Evolutionary conservation across 1,284 basidiomycete species (phyloP).

Genomic region (Thelephora terrestris): DNA sequence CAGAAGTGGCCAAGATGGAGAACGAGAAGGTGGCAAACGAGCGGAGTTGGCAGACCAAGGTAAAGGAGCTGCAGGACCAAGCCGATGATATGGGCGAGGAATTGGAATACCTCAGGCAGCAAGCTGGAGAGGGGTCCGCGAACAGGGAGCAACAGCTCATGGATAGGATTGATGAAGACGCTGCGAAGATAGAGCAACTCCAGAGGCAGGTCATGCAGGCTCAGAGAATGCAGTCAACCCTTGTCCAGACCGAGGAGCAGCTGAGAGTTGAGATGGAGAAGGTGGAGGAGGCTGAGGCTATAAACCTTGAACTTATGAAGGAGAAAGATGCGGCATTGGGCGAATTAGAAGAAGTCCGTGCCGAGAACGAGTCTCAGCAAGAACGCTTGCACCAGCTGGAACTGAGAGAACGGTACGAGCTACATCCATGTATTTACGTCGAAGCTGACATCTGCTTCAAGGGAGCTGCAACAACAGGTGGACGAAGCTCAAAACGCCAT

Average conservation of each 20-base stretch:
- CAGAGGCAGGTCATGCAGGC: slow-evolving; percentile 33
- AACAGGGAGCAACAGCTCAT: slow-evolving; percentile 45
- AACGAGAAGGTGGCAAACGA: slow-evolving; percentile 53
- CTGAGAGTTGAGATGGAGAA: slow-evolving; percentile 34
- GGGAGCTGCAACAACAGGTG: slow-evolving; percentile 14
- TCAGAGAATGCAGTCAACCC: slow-evolving; percentile 27
- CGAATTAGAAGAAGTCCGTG: slow-evolving; percentile 28
- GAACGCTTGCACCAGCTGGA: slow-evolving; percentile 19
- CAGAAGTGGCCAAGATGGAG: slow-evolving; percentile 37
- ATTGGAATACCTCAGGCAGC: slow-evolving; percentile 30
- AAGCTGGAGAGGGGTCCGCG: slow-evolving; percentile 22
- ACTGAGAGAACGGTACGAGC: slow-evolving; percentile 21
- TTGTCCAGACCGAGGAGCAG: slow-evolving; percentile 30
- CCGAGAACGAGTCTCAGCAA: slow-evolving; percentile 15
- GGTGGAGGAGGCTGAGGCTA: slow-evolving; percentile 27
- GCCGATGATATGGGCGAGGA: slow-evolving; percentile 50
- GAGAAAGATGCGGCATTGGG: slow-evolving; percentile 40
- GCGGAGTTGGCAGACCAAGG: slow-evolving; percentile 29
- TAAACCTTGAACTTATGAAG: slow-evolving; percentile 23
- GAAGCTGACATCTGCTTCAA: slow-evolving; percentile 3
- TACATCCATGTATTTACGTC: slow-evolving; percentile 4
- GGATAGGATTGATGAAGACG: slow-evolving; percentile 55
- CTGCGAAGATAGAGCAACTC: slow-evolving; percentile 44
- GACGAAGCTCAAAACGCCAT: slow-evolving; percentile 1
- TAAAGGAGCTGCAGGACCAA: slow-evolving; percentile 32